Evolutionary conservation across 2,329 filamentous ascomycete genomes (phyloP), one percentile per base, ranked within the genome.

Genomic region (Diplodia intermedia): DNA sequence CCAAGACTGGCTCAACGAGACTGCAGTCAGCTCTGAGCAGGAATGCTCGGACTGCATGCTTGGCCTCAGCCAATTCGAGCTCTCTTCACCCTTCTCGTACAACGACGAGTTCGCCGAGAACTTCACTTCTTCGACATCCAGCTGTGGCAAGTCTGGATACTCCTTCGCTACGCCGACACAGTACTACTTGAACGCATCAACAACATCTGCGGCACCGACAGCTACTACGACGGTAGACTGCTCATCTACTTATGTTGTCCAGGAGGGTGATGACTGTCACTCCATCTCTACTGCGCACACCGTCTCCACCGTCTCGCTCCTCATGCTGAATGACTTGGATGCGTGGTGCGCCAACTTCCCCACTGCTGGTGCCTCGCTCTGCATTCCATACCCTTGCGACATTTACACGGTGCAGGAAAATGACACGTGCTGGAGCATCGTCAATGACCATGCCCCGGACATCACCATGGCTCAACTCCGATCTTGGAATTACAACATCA

Each of bases 271-370:
- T 15, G 52, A 29, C 52, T 33, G 52, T 31, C 52, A 31, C 52
- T 54, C 26, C 52, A 54, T 54, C 31, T 54, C 52, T 31, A 31
- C 31, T 31, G 52, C 52, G 15, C 52, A 54, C 23, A 54, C 8
- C 26, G 52, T 54, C 15, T 54, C 52, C 26, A 54, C 52, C 6
- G 26, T 54, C 52, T 54, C 52, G 26, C 52, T 31, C 26, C 52
- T 54, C 26, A 31, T 54, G 52, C 52, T 54, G 23, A 54, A 54
- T 31, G 52, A 31, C 52, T 54, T 54, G 52, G 52, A 54, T 26
- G 49, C 20, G 20, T 52, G 49, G n/a, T 52, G 49, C 49, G 23
- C 49, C 49, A 52, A 23, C 49, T 52, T 52, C 23, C 49, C 49
- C n/a, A 26, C 49, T 23, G n/a, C 23, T 26, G n/a, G 49, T 4